Evolutionary conservation across 129 eudicot genomes (phyloP), one percentile per base, ranked within the genome.

Genomic region (Helianthus annuus): DNA sequence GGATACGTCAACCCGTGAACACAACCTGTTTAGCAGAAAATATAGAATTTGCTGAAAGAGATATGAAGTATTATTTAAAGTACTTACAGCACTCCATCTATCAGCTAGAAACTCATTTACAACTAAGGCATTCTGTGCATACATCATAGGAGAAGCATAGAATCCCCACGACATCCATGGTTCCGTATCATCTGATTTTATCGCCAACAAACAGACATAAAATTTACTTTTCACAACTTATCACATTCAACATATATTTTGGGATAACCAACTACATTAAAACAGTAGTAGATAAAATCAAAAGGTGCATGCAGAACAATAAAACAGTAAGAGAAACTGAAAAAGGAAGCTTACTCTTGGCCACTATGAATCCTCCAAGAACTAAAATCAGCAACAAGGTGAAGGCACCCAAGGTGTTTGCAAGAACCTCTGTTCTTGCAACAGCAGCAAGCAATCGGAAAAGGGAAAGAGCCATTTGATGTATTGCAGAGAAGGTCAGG

Each of bases 81-180:
- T 42, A 65, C 84, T 79, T 79, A 85, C 89, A 11, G 38, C 66
- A 24, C 89, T 85, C 89, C 89, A 85, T 71, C 89, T 71, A 53
- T 82, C 60, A 60, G 75, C 89, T 46, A 85, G 86, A 68, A 82
- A 79, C 56, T 85, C 89, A 69, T 82, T 85, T 54, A 82, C 19
- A 24, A 82, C 86, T 66, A 85, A 66, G 9, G 89, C 89, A 63
- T 85, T 82, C 24, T 82, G 89, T n/a, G 80, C 89, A 82, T 85
- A 85, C 89, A 85, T 85, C 82, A 85, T 78, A 53, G 89, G 89
- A 63, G 89, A 85, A 42, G 49, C 72, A 68, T 82, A 85, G 60
- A 81, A 85, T 65, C 84, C 86, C 89, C 89, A 85, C 72, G 69
- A 48, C 74, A 79, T 75, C 89, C 89, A 85, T 61, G 73, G 64